These are phyloP conservation scores for Cystofilobasidium macerans DNA, from an alignment of 768 basidiomycete species.

Conservation along the genomic window DNA sequence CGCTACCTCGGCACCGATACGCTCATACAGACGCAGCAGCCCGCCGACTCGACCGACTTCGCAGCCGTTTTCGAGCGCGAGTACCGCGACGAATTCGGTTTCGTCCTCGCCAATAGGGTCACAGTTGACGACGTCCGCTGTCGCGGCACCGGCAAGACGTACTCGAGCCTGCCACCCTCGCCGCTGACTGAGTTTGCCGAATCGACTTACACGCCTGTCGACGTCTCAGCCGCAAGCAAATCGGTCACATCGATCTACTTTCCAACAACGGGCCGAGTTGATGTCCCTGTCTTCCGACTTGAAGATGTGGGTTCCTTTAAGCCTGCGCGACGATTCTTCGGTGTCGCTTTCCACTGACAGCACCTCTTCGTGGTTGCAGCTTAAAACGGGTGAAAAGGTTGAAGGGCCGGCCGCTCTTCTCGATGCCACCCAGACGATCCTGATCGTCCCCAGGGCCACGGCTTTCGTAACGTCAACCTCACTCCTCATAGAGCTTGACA, in stretches of 20 bases:
- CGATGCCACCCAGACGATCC: slow-evolving; percentile 19
- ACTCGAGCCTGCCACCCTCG: slow-evolving; percentile 3
- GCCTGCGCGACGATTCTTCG: not conserved
- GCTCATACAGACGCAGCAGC: slow-evolving; percentile 5
- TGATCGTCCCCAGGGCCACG: not conserved
- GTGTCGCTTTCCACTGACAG: not conserved
- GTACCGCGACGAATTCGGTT: slow-evolving; percentile 22
- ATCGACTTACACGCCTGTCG: not conserved
- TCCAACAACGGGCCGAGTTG: not conserved
- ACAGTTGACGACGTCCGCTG: slow-evolving; percentile 22
- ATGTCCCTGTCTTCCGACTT: slow-evolving; percentile 10
- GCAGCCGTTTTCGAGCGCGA: slow-evolving; percentile 5
- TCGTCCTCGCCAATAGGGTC: slow-evolving; percentile 9
- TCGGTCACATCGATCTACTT: slow-evolving; percentile 16
- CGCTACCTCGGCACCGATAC: slow-evolving; percentile 23
- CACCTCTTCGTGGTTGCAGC: not conserved
- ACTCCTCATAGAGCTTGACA: slow-evolving; percentile 6
- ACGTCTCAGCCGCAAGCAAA: not conserved
- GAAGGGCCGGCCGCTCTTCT: slow-evolving; percentile 13
- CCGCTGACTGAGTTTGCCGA: slow-evolving; percentile 6
- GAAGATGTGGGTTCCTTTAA: not conserved
- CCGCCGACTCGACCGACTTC: slow-evolving; percentile 16
- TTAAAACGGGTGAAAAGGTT: slow-evolving; percentile 3
- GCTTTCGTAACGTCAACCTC: slow-evolving; percentile 9
- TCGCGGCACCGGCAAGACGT: slow-evolving; percentile 12